A percentile compares a stretch with the other conserved stretches of the same genome.
phyloP scores from a whole-genome alignment of 139 green algal genomes.

The Tetradesmus lagerheimii region DNA sequence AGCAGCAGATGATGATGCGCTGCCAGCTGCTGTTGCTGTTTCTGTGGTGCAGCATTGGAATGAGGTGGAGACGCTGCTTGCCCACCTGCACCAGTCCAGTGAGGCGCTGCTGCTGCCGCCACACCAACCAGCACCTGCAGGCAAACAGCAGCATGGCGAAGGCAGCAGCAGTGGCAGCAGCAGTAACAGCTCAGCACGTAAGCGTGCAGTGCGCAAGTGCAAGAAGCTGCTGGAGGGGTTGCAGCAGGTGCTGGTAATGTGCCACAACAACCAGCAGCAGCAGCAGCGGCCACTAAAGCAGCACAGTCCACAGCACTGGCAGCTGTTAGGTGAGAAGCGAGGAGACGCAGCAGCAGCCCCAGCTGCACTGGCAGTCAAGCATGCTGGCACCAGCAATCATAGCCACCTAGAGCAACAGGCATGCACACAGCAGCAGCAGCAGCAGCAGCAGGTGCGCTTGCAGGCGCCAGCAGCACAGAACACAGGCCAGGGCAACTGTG shows the following conservation, averaged over 20 bases:
- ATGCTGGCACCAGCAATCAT: background rate
- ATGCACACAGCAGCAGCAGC: background rate
- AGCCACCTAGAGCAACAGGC: background rate
- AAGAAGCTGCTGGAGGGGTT: constrained; percentile 25
- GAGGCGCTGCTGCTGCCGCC: constrained; percentile 27
- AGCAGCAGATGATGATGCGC: background rate
- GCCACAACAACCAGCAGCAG: background rate
- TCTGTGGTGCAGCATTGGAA: constrained; percentile 44
- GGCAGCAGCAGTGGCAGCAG: background rate
- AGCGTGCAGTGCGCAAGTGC: background rate
- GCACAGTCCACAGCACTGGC: background rate
- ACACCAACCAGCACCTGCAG: background rate
- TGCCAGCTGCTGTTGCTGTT: constrained; percentile 15
- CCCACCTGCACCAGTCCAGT: constrained; percentile 31
- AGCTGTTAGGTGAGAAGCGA: background rate
- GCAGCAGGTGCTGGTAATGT: constrained; percentile 2
- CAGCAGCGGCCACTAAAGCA: background rate
- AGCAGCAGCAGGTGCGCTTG: background rate
- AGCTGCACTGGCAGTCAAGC: background rate
- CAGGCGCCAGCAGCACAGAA: background rate
- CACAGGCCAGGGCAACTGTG: background rate
- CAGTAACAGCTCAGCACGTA: background rate
- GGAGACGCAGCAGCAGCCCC: background rate
- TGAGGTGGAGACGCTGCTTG: constrained; percentile 34
- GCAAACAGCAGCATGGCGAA: background rate